Percentiles rank a stretch among this genome's conserved stretches.
Conservation (phyloP, 1,284 basidiomycete species). For the Cryptococcus sp. region DNA sequence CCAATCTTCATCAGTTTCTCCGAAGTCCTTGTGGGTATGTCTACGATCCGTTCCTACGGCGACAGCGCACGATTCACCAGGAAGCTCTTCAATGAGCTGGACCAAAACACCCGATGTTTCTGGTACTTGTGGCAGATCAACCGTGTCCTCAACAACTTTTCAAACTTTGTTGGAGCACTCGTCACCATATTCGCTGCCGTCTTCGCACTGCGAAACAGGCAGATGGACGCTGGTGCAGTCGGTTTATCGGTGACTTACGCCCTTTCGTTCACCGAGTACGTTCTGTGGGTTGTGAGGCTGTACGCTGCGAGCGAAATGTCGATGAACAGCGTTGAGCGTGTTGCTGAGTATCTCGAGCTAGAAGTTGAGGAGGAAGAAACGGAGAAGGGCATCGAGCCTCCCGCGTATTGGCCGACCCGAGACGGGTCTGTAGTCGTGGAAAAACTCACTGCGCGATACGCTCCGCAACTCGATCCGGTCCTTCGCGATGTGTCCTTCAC, state of each 20-base stretch:
- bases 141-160: slow-evolving; percentile 54
- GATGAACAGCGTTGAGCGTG: slow-evolving; percentile 56
- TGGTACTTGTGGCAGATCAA: slow-evolving; percentile 55
- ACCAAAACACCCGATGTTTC: slow-evolving; percentile 54
- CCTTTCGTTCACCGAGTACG: slow-evolving; percentile 54
- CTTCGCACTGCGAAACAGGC: slow-evolving; percentile 51
- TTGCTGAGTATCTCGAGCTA: slow-evolving; percentile 56
- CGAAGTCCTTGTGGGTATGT: slow-evolving; percentile 55
- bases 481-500: slow-evolving; percentile 57
- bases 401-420: slow-evolving; percentile 57
- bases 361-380: slow-evolving; percentile 55
- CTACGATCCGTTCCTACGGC: slow-evolving; percentile 58
- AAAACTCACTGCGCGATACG: slow-evolving; percentile 56
- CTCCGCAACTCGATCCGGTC: slow-evolving; percentile 57
- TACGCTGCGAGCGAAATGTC: slow-evolving; percentile 56
- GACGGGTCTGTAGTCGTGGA: slow-evolving; percentile 55
- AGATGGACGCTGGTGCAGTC: slow-evolving; percentile 52
- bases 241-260: slow-evolving; percentile 49
- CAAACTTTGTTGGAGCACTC: slow-evolving; percentile 55
- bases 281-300: slow-evolving; percentile 57
- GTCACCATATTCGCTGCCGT: slow-evolving; percentile 55
- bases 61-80: slow-evolving; percentile 56
- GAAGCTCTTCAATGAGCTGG: slow-evolving; percentile 54
- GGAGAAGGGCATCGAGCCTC: slow-evolving; percentile 55
- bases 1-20: slow-evolving; percentile 61